Evolutionary conservation across 192 early-diverging fungal genomes (phyloP).

Genomic region (Coemansia sp.): DNA sequence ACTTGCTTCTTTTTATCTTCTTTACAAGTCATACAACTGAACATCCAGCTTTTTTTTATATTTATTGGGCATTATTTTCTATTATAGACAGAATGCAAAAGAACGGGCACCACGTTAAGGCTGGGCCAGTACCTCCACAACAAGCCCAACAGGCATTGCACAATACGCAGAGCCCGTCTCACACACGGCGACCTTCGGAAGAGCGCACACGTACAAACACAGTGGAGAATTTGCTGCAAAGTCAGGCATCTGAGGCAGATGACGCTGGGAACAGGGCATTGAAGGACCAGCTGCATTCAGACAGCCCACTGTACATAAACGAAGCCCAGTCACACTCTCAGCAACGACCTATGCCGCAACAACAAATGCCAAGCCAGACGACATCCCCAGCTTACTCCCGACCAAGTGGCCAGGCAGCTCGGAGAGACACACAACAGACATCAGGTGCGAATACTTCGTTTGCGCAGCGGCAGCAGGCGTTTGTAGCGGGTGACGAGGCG

Average conservation of each 20-base stretch:
- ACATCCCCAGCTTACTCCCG: constrained; percentile 1
- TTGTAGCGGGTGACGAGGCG: background rate
- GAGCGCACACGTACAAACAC: constrained; percentile 22
- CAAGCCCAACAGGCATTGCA: constrained; percentile 1
- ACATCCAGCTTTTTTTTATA: constrained; percentile 6
- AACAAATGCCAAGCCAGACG: constrained; percentile 1
- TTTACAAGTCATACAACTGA: background rate
- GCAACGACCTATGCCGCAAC: background rate
- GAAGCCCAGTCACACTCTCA: constrained; percentile 7
- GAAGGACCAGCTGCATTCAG: constrained; percentile 18
- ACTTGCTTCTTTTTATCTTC: constrained; percentile 3
- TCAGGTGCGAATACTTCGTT: constrained; percentile 16
- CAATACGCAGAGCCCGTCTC: background rate
- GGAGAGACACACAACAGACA: constrained; percentile 10
- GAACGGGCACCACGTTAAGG: constrained; percentile 42
- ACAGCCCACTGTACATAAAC: constrained; percentile 20
- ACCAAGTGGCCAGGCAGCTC: constrained; percentile 3
- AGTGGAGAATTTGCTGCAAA: constrained; percentile 28
- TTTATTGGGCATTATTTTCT: constrained; percentile 9
- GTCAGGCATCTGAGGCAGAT: constrained; percentile 5
- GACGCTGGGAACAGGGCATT: background rate
- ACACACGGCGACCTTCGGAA: constrained; percentile 7
- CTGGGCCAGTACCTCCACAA: constrained; percentile 14
- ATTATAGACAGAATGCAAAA: constrained; percentile 32
- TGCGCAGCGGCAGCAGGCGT: constrained; percentile 4